Base-by-base conservation (phyloP, 140 eudicot genomes). In the Oenanthe javanica region DNA sequence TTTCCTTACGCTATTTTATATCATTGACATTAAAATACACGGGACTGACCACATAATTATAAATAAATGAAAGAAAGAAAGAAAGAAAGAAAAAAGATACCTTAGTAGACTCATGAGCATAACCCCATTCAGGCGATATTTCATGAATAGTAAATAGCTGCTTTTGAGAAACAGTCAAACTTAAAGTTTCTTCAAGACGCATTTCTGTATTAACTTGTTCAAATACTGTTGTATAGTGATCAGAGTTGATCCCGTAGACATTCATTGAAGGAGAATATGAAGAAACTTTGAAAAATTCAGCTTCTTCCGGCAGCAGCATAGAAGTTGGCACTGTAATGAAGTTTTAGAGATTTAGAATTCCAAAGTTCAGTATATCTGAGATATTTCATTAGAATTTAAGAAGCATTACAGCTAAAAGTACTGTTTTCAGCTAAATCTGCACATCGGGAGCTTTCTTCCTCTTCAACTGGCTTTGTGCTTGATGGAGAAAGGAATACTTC, bases 121-220 rank as follows among this genome's bases (percentile, higher is more conserved):
- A 96, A 52, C 97, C 96, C 98, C 98, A 96, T 78, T 88, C 94
- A 59, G 99, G 99, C 71, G 92, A 88, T 81, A 96, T 85, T 79
- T 91, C 98, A 72, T 87, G 90, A 77, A 96, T 93, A 47, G 84
- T 87, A 82, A 88, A 91, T 84, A 84, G 93, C 91, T 93, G 98
- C 77, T 86, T 87, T 79, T 80, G 89, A 77, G 90, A 79, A 23
- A 91, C 78, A 46, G 89, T 89, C 77, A 87, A 81, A 75, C 90
- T 79, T 83, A 87, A 77, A 80, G 81, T 84, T 64, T 88, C 85
- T 80, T 84, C 91, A 77, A 82, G 85, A 80, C 92, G 86, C 79
- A 83, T 84, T 82, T 86, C 93, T 83, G 71, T 81, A 42, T 76
- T 90, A 74, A 87, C 90, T 82, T 84, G 87, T 78, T 89, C 89